Base-by-base conservation (phyloP, 2,329 filamentous ascomycete genomes). In the Cladosporium oxysporum region DNA sequence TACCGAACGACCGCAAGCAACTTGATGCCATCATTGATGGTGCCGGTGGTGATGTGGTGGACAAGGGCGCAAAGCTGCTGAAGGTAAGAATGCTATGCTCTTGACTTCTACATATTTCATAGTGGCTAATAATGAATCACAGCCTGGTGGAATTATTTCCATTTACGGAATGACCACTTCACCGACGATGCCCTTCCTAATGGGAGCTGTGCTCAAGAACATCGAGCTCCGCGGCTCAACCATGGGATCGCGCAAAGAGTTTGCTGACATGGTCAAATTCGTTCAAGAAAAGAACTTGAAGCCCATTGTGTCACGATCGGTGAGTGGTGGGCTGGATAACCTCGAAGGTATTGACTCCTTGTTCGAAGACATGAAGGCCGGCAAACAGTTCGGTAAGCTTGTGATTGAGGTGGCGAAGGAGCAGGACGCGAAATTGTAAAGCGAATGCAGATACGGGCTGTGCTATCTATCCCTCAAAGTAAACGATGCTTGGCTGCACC, bases 171-270 rank as follows among this genome's bases (percentile, higher is more conserved):
- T 98, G 94, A 98, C 94, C 0, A 81, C 91, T 2, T 82, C 84
- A 0, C 93, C 94, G 1, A 92, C 90, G 80, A 94, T 96, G 89
- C 88, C 91, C 61, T 97, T 91, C 85, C 74, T 87, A 14, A 97
- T 97, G 91, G 79, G 83, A 67, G 93, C 93, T 0, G 90, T 95
- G 16, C 79, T 98, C 67, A 91, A 90, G 78, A 97, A 98, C 74
- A 86, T 97, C 62, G 94, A 98, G 57, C 84, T 98, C 31, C 86
- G 86, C 58, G 94, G 95, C 21, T 89, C 87, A 16, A 97, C 93
- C 0, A 97, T 98, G 93, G 94, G 94, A 0, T 96, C 92, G 31
- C 85, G 91, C 53, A 88, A 87, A 74, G 95, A 98, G 79, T 98
- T 97, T 75, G 83, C 83, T n/a, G 91, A 95, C 26, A 97, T 98